Evolutionary conservation across 768 basidiomycete species (phyloP).

Genomic region (Gymnopilus dilepis): DNA sequence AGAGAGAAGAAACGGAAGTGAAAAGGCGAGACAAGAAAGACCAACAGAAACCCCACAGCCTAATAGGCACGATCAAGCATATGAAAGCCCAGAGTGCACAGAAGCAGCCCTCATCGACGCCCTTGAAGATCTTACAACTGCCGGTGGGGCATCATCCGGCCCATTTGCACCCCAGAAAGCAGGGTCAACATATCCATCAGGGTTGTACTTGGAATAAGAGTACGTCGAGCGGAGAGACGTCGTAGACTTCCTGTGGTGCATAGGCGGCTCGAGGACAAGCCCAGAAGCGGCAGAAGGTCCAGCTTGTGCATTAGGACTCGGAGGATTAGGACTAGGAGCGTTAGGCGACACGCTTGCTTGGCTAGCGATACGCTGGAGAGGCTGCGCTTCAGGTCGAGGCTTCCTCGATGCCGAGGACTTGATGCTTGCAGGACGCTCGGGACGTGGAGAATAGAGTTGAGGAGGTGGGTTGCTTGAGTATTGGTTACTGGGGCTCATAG

Average conservation of each 20-base stretch:
- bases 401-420: conserved; percentile 19
- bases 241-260: conserved; percentile 33
- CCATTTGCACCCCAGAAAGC: conserved; percentile 32
- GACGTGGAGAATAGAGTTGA: conserved; percentile 1
- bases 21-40: background rate
- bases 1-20: background rate
- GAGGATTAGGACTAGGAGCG: conserved; percentile 7
- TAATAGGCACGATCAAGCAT: conserved; percentile 13
- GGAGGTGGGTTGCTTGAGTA: conserved; percentile 2
- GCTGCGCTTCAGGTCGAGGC: background rate
- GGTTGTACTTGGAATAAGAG: conserved; percentile 35
- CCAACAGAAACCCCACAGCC: background rate
- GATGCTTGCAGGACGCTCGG: conserved; percentile 20
- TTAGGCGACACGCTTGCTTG: conserved; percentile 21
- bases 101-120: conserved; percentile 18
- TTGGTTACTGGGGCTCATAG: background rate
- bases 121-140: conserved; percentile 4
- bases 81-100: conserved; percentile 23
- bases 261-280: conserved; percentile 21
- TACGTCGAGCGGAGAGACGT: conserved; percentile 35
- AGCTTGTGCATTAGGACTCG: background rate
- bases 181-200: conserved; percentile 38
- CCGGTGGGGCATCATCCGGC: conserved; percentile 9
- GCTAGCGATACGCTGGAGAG: conserved; percentile 11
- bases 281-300: conserved; percentile 8